Evolutionary conservation across 2,329 filamentous ascomycete species (phyloP), one percentile per base, ranked within the genome.

Genomic region (Pyricularia pennisetigena): DNA sequence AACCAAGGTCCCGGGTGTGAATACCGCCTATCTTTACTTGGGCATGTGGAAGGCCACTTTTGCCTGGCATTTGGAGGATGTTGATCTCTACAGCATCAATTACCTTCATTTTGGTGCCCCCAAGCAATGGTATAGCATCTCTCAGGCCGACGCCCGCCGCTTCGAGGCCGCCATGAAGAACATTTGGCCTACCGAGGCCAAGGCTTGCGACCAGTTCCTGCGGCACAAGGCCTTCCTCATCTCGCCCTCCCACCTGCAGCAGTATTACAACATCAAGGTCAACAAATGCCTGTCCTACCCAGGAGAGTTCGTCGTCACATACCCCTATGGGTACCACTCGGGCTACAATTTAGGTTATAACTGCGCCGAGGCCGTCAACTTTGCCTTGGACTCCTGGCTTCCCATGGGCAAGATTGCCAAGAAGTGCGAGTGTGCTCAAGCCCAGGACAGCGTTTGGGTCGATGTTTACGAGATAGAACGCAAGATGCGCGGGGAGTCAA

Each of bases 21-120:
- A 99, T 75, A 99, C 94, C 1, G 94, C 95, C 1, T 99, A 99
- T 75, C 86, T 99, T 1, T 99, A 99, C 76, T 84, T 99, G 69
- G 95, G 95, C 62, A 99, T 99, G 95, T 99, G 95, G 95, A 98
- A 98, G 79, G 94, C 95, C 14, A 98, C 95, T 0, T 99, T 99
- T 77, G 95, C 95, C 9, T 99, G 95, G 95, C 95, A 99, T 85
- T 81, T 99, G 67, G 95, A 99, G 77, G 95, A 99, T 76, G 94
- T 99, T 61, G 95, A 99, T 80, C 86, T 99, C 4, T 99, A 99
- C 87, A 98, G 94, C 77, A 99, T 99, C 84, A 99, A 99, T 81
- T 99, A 97, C 78, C 93, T 99, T 69, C 95, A 99, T 76, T 99
- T 99, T 77, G 95, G 95, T 68, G 95, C 95, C 1, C 95, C 95